Base-by-base conservation (phyloP, 768 basidiomycete species). In the Calocera cornea region DNA sequence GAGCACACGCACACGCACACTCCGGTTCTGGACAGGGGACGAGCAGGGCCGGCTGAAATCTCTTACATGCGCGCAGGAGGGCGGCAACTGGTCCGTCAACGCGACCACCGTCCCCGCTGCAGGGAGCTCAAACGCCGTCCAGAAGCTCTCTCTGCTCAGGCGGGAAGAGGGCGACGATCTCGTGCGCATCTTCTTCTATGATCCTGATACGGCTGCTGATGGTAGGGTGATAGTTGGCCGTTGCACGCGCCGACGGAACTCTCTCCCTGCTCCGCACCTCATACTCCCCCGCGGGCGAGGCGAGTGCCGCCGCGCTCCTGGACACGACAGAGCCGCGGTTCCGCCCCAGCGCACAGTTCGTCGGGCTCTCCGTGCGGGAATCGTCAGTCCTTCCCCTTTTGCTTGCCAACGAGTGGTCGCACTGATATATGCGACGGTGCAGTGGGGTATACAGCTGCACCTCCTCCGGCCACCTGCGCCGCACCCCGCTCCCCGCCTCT, bases 31-130 rank as follows among this genome's bases (percentile, higher is more conserved):
- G 64, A 76, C 84, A 50, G 91, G 89, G 70, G 91, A 92, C 77
- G 87, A 90, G 70, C 84, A 89, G 34, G 91, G 90, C 22, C 84
- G 83, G 67, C 82, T 92, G 68, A 91, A 91, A 77, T 76, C 83
- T 8, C 72, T 89, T 67, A 76, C 72, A 11, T 87, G 82, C 71
- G 65, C 74, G 2, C 71, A 75, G 17, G 74, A 77, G n/a, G 75
- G 73, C 54, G 70, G 72, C 66, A 82, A 79, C 65, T 72, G 75
- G 1, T 68, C 73, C 24, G 63, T 79, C 5, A 78, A 75, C 34
- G 79, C 74, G 22, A 24, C 65, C 34, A 36, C 34, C 11, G 50
- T 36, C 8, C 66, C 60, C 19, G 22, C 17, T 8, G 49, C 29
- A 27, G 44, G 47, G 34, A 64, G 31, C 36, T 40, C 29, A 17